These are phyloP conservation scores for Trypanosoma caninum DNA, from an alignment of 208 protist species.

Conservation along the genomic window DNA sequence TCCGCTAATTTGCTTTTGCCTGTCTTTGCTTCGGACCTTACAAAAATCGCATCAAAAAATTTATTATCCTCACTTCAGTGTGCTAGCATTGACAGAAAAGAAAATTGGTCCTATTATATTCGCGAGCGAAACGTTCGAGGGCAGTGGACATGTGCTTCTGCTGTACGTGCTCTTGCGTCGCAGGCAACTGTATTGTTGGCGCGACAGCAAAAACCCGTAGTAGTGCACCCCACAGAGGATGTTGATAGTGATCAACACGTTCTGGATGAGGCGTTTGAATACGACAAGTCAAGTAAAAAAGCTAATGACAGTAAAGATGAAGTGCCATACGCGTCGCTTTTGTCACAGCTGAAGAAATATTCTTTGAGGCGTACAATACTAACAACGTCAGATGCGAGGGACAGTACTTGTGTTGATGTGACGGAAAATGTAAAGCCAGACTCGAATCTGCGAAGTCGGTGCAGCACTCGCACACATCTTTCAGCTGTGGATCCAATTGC, in stretches of 20 bases:
- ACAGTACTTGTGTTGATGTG: too few species aligned
- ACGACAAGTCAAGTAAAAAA: neutral
- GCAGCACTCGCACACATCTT: too few species aligned
- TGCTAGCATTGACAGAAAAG: neutral
- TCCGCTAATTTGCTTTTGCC: too few species aligned
- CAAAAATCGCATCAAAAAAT: too few species aligned
- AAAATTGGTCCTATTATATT: slow-evolving; percentile 19
- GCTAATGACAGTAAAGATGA: too few species aligned
- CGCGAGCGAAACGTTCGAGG: slow-evolving; percentile 18
- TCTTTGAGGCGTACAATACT: neutral
- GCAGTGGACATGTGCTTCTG: slow-evolving; percentile 27
- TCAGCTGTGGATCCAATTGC: too few species aligned
- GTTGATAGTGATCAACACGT: neutral
- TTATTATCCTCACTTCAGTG: neutral
- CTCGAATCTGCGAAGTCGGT: too few species aligned
- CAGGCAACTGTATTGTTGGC: slow-evolving; percentile 22
- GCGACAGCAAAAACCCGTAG: slow-evolving; percentile 1
- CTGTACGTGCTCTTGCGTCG: slow-evolving; percentile 14
- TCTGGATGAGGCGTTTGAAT: neutral
- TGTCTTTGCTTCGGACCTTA: too few species aligned
- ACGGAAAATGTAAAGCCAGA: too few species aligned
- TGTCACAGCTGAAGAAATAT: neutral
- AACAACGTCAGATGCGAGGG: neutral
- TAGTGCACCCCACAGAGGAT: slow-evolving; percentile 1
- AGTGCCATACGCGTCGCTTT: neutral